Conservation (phyloP, 805 yeast species). For the Nematodospora valgi region DNA sequence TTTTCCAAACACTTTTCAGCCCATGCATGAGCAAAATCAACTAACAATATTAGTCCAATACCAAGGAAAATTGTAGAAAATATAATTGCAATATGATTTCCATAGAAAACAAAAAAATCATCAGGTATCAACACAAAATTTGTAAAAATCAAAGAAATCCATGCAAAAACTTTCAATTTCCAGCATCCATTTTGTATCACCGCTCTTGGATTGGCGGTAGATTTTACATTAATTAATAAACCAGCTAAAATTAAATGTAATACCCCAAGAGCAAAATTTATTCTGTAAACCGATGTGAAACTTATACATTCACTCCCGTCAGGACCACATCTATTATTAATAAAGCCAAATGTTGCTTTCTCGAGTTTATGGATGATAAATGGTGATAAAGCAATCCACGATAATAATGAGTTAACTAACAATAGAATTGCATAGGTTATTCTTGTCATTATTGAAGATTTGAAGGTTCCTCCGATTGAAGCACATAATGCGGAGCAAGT, state of each 20-base stretch:
- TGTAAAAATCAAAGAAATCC: slow-evolving; percentile 53
- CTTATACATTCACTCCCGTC: slow-evolving; percentile 79
- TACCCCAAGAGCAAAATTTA: slow-evolving; percentile 82
- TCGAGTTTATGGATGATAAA: slow-evolving; percentile 74
- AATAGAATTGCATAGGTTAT: slow-evolving; percentile 79
- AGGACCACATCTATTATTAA: slow-evolving; percentile 65
- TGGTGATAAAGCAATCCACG: slow-evolving; percentile 91
- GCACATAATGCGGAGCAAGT: slow-evolving; percentile 60
- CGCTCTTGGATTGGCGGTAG: slow-evolving; percentile 75
- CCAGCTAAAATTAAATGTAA: slow-evolving; percentile 71
- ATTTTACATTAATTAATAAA: slow-evolving; percentile 67
- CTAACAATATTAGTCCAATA: slow-evolving; percentile 84
- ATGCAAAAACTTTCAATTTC: slow-evolving; percentile 66
- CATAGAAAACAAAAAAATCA: slow-evolving; percentile 81
- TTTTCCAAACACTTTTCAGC: slow-evolving; percentile 92
- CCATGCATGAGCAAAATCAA: slow-evolving; percentile 98
- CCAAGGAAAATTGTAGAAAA: slow-evolving; percentile 83
- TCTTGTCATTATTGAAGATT: slow-evolving; percentile 80
- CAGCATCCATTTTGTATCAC: slow-evolving; percentile 90
- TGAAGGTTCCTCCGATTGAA: slow-evolving; percentile 54
- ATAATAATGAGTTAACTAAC: slow-evolving; percentile 70
- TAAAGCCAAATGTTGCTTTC: slow-evolving; percentile 61
- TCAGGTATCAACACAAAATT: slow-evolving; percentile 81
- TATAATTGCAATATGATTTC: slow-evolving; percentile 81
- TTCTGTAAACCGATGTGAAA: slow-evolving; percentile 89